These are phyloP conservation scores for Ziziphus jujuba DNA, from an alignment of 306 rosid species.

Conservation along the genomic window DNA sequence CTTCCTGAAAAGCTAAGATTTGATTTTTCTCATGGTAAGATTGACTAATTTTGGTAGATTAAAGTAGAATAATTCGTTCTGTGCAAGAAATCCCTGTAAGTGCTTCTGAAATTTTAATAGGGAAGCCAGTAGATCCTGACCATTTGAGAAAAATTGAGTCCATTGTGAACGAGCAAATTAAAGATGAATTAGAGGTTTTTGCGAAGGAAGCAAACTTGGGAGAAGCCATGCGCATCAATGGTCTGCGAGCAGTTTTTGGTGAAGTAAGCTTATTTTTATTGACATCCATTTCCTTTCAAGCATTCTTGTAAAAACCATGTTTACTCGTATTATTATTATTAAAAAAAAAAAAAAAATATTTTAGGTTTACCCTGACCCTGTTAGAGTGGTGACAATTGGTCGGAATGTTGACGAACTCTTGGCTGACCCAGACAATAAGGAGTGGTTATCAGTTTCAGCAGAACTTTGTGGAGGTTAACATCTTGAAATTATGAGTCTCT, in stretches of 20 bases:
- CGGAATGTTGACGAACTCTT: constrained; percentile 82
- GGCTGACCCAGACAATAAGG: constrained; percentile 65
- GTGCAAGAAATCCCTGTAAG: constrained; percentile 6
- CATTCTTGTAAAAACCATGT: constrained; percentile 11
- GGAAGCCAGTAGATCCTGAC: constrained; percentile 82
- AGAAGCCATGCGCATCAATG: constrained; percentile 75
- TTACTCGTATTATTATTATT: constrained; percentile 11
- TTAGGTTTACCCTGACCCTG: constrained; percentile 97
- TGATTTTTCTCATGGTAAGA: constrained; percentile 95
- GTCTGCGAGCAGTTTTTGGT: constrained; percentile 97
- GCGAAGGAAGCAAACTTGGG: constrained; percentile 71
- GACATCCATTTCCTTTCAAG: constrained; percentile 15
- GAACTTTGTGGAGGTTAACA: not conserved
- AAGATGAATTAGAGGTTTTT: constrained; percentile 72
- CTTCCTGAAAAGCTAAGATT: constrained; percentile 95
- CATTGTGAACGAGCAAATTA: constrained; percentile 85
- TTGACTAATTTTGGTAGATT: constrained; percentile 18
- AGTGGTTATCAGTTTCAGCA: constrained; percentile 43
- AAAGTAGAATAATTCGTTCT: constrained; percentile 7
- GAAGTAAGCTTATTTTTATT: constrained; percentile 57
- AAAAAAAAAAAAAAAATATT: no score
- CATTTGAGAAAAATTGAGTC: constrained; percentile 77
- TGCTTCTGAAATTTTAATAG: constrained; percentile 46
- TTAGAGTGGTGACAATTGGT: constrained; percentile 87
- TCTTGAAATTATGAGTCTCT: constrained; percentile 13